Evolutionary conservation across 2,329 filamentous ascomycete species (phyloP).

Genomic region (Paraphaeosphaeria sporulosa): DNA sequence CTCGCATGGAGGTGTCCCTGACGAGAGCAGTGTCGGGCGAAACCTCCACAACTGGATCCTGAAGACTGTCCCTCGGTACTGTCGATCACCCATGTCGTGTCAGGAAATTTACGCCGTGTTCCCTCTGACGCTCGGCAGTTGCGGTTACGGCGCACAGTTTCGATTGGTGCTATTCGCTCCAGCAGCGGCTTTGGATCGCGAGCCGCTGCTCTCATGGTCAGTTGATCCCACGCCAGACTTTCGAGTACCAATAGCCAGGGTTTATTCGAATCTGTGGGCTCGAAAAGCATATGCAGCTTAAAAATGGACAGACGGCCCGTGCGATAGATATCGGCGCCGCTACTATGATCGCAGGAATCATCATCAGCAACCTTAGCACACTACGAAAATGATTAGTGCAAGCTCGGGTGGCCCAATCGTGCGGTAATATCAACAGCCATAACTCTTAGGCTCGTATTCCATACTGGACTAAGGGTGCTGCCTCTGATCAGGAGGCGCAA

Average conservation of each 20-base stretch:
- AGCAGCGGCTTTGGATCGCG: constrained; percentile 23
- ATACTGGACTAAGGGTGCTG: constrained; percentile 1
- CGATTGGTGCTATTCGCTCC: constrained; percentile 33
- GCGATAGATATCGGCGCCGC: constrained; percentile 34
- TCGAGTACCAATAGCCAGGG: constrained; percentile 20
- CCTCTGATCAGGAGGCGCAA: not conserved
- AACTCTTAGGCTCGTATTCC: constrained; percentile 4
- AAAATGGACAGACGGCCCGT: constrained; percentile 24
- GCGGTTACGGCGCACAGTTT: constrained; percentile 32
- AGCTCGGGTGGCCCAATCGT: not conserved
- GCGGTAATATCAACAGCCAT: not conserved
- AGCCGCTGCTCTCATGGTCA: constrained; percentile 16
- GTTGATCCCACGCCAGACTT: constrained; percentile 21
- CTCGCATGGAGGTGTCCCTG: constrained; percentile 22
- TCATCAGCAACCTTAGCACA: constrained; percentile 3
- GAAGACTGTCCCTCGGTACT: constrained; percentile 22
- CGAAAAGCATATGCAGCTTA: constrained; percentile 22
- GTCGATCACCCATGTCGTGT: constrained; percentile 32
- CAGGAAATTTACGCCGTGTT: constrained; percentile 31
- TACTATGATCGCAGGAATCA: constrained; percentile 10
- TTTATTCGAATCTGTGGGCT: constrained; percentile 16
- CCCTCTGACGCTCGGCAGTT: constrained; percentile 31
- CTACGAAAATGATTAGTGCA: constrained; percentile 1
- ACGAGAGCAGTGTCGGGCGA: constrained; percentile 28
- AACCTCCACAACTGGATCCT: constrained; percentile 16